Base-by-base conservation (phyloP, 2,329 filamentous ascomycete species). In the Sporothrix schenckii region DNA sequence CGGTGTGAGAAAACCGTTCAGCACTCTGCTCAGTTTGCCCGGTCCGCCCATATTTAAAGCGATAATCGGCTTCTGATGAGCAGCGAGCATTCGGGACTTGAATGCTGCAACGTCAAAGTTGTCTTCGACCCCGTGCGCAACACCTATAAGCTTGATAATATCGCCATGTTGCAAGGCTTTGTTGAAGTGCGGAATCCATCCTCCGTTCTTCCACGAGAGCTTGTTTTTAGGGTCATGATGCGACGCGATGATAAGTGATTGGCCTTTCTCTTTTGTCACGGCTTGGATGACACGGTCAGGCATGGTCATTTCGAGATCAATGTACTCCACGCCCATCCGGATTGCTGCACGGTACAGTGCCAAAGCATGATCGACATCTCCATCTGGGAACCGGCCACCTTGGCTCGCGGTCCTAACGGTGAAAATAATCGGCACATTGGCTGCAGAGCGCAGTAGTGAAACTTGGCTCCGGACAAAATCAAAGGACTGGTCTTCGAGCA, bases 1-100 rank as follows among this genome's bases (percentile, higher is more conserved):
- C 0, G 95, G 95, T 0, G 95, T 98, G 83, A 99, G 88, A 83
- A 98, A 98, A 41, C 87, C 85, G 80, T 99, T 99, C 71, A 96
- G 83, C 58, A 99, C 90, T 47, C 95, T 90, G 77, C 93, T 97
- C 54, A 97, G 86, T 81, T 97, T 95, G 65, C 95, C 95, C 34
- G 87, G 83, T 63, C 88, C 84, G 41, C 94, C 94, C 94, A 99
- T 98, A 80, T 99, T 99, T 78, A 99, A 91, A 1, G 92, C 93
- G 75, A 99, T 97, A 69, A 99, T 82, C 0, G 94, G 94, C n/a
- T 89, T 88, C 68, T 91, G 85, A 77, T 96, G 91, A 1, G 91
- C 87, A 30, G 85, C 83, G 50, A 88, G 83, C 80, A 94, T 93
- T 82, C 87, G 90, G 27, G 85, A 81, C 82, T 92, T 94, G 86